Evolutionary conservation across 176 grass and related monocot species (phyloP), one percentile per base, ranked within the genome.

Genomic region (Triticum urartu): DNA sequence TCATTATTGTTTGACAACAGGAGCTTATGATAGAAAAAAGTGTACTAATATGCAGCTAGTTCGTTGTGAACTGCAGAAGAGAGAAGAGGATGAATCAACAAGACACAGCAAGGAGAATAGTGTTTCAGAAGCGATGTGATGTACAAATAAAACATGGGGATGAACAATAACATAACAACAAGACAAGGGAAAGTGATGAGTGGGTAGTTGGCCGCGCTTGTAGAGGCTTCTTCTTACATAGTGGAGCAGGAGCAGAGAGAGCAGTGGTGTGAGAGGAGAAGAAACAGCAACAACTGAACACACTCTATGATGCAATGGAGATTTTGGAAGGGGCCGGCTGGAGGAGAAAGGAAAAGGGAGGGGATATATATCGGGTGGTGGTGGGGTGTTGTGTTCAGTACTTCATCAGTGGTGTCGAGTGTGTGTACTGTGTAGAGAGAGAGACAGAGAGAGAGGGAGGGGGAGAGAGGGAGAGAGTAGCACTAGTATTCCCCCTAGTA

Each of bases 201-300:
- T 3, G 42, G 42, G 42, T 11, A 43, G 42, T 43, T 43, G 42
- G 42, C 42, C 42, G 42, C 42, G 10, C 11, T 69, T 89, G 87
- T 84, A 52, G 75, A 79, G 52, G 72, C 72, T 84, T 75, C 88
- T 86, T 69, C 89, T 91, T 91, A 91, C 89, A 91, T 91, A 81
- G 86, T 91, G 86, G 81, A 85, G 69, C 89, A 91, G 89, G 81
- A 85, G 69, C 89, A 91, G 89, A 68, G 81, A 63, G 81, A 81
- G 81, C 89, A 88, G 89, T 77, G 89, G 78, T 45, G 78, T 82
- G 82, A 88, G 50, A 26, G n/a, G 11, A 33, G 11, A 42, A 11
- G 42, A 28, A 75, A 47, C 42, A 50, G 28, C 72, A 75, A 88
- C 69, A 66, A 80, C 86, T 78, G 77, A 88, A 78, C 90, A 78